Percentiles rank a stretch among this genome's conserved stretches.
phyloP scores from a whole-genome alignment of 2,329 filamentous ascomycete genomes.

The Arthrobotrys entomopaga region DNA sequence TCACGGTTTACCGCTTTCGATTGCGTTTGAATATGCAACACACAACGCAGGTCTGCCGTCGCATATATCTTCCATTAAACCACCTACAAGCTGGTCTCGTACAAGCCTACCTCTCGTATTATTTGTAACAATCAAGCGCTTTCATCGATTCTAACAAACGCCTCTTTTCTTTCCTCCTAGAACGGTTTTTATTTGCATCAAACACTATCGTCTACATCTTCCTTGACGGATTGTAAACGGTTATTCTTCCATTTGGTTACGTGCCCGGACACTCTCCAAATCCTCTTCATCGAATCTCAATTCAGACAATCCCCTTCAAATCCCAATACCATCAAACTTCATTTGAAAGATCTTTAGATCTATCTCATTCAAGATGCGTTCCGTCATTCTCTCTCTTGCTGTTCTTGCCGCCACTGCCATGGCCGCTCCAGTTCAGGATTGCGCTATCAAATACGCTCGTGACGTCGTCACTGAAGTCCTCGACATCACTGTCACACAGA shows the following conservation, averaged over 20 bases:
- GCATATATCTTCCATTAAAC: background rate
- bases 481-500: conserved; percentile 47
- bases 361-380: conserved; percentile 46
- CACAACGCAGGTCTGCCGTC: background rate
- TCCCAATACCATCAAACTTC: conserved; percentile 16
- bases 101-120: background rate
- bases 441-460: conserved; percentile 34
- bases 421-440: conserved; percentile 48
- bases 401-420: conserved; percentile 41
- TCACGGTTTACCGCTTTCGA: too few relatives aligned
- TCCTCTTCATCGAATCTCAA: conserved; percentile 41
- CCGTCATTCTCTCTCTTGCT: conserved; percentile 41
- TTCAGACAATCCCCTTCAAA: conserved; percentile 20
- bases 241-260: conserved; percentile 50
- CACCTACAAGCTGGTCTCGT: too few relatives aligned
- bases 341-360: conserved; percentile 1
- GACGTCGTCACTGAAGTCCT: conserved; percentile 34
- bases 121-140: background rate
- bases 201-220: conserved; percentile 39
- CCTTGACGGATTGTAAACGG: conserved; percentile 50
- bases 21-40: conserved; percentile 3
- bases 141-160: conserved; percentile 29
- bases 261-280: conserved; percentile 54
- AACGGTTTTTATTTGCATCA: conserved; percentile 40
- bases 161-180: conserved; percentile 34